A percentile compares a stretch with the other conserved stretches of the same genome.
phyloP scores from a whole-genome alignment of 2,329 filamentous ascomycete species.

The Diaporthe helianthi region DNA sequence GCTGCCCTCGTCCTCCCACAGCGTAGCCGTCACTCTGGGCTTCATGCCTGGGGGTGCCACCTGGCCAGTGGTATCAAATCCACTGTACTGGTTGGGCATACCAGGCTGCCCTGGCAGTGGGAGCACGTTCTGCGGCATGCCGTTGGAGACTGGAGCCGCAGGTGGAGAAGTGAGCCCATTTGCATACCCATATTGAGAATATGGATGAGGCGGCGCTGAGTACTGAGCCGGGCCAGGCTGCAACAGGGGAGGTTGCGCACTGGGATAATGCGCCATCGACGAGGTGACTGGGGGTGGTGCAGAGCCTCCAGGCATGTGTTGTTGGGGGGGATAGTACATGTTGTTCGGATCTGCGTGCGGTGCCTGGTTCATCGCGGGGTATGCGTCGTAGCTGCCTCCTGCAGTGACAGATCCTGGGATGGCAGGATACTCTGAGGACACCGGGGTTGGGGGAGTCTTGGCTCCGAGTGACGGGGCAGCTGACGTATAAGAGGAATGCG shows the following conservation, averaged over 20 bases:
- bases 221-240: constrained; percentile 77
- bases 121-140: constrained; percentile 73
- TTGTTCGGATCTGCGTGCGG: constrained; percentile 65
- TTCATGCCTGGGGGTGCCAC: constrained; percentile 93
- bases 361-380: constrained; percentile 79
- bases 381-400: constrained; percentile 49
- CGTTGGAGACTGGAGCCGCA: constrained; percentile 71
- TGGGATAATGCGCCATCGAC: constrained; percentile 77
- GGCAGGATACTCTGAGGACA: constrained; percentile 59
- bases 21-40: constrained; percentile 90
- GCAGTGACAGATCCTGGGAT: constrained; percentile 46
- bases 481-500: constrained; percentile 62
- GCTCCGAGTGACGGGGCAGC: constrained; percentile 66
- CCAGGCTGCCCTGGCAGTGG: constrained; percentile 69
- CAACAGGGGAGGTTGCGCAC: constrained; percentile 77
- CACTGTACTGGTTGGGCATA: constrained; percentile 64
- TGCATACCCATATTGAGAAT: constrained; percentile 73
- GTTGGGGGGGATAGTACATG: constrained; percentile 77
- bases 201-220: constrained; percentile 64
- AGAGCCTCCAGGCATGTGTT: constrained; percentile 80
- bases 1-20: constrained; percentile 98
- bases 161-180: constrained; percentile 85
- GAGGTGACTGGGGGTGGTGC: constrained; percentile 78
- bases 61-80: constrained; percentile 87
- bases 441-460: constrained; percentile 77